phyloP scores from a whole-genome alignment of 129 eudicot species.

The Centrapalus pauciflorus region DNA sequence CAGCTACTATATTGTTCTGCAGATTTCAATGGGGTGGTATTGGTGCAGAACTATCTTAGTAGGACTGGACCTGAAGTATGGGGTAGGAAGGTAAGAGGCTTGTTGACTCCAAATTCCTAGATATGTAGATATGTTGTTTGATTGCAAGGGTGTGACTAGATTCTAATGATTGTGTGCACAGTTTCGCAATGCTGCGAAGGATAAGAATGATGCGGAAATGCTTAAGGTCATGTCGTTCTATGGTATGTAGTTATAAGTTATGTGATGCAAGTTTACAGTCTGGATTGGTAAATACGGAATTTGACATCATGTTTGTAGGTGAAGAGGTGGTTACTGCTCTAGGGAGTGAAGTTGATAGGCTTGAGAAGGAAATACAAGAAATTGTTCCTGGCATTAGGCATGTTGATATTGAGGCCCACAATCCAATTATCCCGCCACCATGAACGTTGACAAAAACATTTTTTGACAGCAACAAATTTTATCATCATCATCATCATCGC shows the following conservation, averaged over 20 bases:
- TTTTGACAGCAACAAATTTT: conserved; percentile 3
- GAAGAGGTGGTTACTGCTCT: conserved; percentile 94
- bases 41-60: conserved; percentile 80
- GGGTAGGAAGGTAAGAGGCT: conserved; percentile 67
- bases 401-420: conserved; percentile 92
- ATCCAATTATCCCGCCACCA: conserved; percentile 55
- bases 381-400: conserved; percentile 95
- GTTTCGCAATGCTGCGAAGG: conserved; percentile 78
- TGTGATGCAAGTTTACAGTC: neutral
- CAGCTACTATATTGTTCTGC: conserved; percentile 6
- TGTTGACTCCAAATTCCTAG: too few relatives aligned
- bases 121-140: too few relatives aligned
- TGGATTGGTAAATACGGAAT: neutral
- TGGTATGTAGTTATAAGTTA: conserved; percentile 35
- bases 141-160: too few relatives aligned
- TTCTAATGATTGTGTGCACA: conserved; percentile 19
- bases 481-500: neutral
- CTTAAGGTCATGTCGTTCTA: conserved; percentile 80
- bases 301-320: conserved; percentile 37
- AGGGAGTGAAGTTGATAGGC: conserved; percentile 97
- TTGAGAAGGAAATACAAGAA: conserved; percentile 82
- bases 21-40: conserved; percentile 90
- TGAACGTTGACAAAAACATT: conserved; percentile 8
- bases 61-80: conserved; percentile 84
- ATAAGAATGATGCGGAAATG: conserved; percentile 52